A percentile compares a stretch with the other conserved stretches of the same genome.
phyloP scores from a whole-genome alignment of 2,329 filamentous ascomycete species.

The Cladobotryum protrusum region DNA sequence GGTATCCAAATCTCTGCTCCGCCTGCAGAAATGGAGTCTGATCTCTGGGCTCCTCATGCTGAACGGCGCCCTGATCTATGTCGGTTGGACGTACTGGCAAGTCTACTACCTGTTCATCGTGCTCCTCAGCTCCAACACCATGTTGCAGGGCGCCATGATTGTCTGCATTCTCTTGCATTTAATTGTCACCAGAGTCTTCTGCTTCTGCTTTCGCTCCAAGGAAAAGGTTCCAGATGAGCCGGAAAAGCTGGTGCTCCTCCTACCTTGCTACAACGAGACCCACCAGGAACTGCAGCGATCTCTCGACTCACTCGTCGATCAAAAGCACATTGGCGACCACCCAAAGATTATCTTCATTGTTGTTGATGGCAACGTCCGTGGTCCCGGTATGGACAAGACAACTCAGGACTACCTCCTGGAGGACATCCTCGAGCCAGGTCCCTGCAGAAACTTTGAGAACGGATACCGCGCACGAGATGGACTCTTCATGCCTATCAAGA shows the following conservation, averaged over 20 bases:
- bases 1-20: conserved; percentile 31
- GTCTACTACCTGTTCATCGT: conserved; percentile 39
- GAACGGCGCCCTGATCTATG: conserved; percentile 31
- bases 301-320: conserved; percentile 39
- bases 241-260: conserved; percentile 38
- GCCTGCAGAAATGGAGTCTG: conserved; percentile 34
- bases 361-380: conserved; percentile 42
- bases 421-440: conserved; percentile 36
- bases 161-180: conserved; percentile 29
- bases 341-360: conserved; percentile 40
- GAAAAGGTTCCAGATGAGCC: conserved; percentile 31
- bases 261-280: conserved; percentile 47
- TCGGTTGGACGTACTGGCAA: conserved; percentile 32
- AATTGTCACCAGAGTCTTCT: conserved; percentile 25
- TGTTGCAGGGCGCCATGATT: conserved; percentile 37
- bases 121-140: conserved; percentile 40
- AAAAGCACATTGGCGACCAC: conserved; percentile 36
- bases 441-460: conserved; percentile 30
- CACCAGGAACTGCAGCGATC: conserved; percentile 37
- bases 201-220: conserved; percentile 24
- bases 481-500: conserved; percentile 39
- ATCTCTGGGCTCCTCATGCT: conserved; percentile 29
- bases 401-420: conserved; percentile 42
- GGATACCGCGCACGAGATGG: conserved; percentile 42
- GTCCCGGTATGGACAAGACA: conserved; percentile 41